Evolutionary conservation across 306 rosid genomes (phyloP).

Genomic region (Astragalus glycyphyllos): DNA sequence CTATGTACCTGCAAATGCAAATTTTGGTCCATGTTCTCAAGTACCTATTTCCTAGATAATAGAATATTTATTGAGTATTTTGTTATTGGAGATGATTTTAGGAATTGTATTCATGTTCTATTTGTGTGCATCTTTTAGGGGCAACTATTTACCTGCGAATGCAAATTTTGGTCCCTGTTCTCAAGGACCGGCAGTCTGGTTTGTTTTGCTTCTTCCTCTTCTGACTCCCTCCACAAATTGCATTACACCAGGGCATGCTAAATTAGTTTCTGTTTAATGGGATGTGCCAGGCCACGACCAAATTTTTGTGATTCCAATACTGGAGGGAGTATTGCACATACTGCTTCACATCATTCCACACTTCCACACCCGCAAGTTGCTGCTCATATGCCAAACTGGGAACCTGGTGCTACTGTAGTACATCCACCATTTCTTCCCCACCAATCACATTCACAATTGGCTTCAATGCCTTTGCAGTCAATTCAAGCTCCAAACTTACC

Average conservation of each 20-base stretch:
- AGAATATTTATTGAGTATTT: constrained; percentile 21
- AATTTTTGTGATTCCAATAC: constrained; percentile 55
- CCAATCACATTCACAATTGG: constrained; percentile 52
- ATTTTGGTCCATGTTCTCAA: too few relatives aligned
- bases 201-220: constrained; percentile 34
- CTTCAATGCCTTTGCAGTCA: constrained; percentile 56
- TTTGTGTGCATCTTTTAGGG: constrained; percentile 53
- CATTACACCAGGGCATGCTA: constrained; percentile 5
- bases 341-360: constrained; percentile 62
- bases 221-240: constrained; percentile 10
- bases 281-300: constrained; percentile 60
- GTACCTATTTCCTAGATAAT: constrained; percentile 5
- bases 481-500: constrained; percentile 52
- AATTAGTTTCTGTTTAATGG: constrained; percentile 35
- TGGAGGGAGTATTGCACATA: constrained; percentile 56
- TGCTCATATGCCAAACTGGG: constrained; percentile 64
- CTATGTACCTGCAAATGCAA: too few relatives aligned
- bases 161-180: constrained; percentile 52
- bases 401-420: constrained; percentile 48
- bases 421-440: constrained; percentile 64
- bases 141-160: constrained; percentile 46
- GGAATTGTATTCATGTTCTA: constrained; percentile 37
- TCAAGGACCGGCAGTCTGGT: constrained; percentile 71
- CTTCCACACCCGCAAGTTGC: constrained; percentile 56
- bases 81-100: constrained; percentile 17